phyloP scores from a whole-genome alignment of 176 grass and related monocot species.

The Eleusine indica region DNA sequence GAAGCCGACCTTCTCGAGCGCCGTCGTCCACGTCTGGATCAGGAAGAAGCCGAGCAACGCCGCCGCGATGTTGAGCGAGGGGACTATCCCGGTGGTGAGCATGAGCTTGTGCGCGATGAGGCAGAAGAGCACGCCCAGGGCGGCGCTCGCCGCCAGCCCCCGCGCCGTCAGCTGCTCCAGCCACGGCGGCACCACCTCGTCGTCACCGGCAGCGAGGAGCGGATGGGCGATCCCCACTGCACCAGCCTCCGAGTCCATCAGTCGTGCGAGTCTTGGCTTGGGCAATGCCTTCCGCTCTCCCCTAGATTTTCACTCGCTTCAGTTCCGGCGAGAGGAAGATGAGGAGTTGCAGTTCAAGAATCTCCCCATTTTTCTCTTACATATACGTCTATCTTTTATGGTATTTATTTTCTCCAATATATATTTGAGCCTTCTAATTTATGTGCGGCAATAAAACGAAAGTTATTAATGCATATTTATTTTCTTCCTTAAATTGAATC shows the following conservation, averaged over 20 bases:
- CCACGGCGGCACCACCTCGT: constrained; percentile 55
- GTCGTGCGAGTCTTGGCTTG: neutral
- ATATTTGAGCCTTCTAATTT: too few relatives aligned
- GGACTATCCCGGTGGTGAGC: constrained; percentile 88
- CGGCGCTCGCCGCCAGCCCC: constrained; percentile 56
- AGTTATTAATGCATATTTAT: too few relatives aligned
- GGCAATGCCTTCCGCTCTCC: constrained; percentile 1
- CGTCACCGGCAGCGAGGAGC: constrained; percentile 25
- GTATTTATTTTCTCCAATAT: too few relatives aligned
- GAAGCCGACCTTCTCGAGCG: constrained; percentile 46
- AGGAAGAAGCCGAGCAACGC: constrained; percentile 56
- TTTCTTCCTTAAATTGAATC: too few relatives aligned
- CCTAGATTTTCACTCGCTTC: neutral
- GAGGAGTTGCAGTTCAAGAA: too few relatives aligned
- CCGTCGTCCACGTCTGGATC: constrained; percentile 47
- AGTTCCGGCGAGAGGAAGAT: neutral
- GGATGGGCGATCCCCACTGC: constrained; percentile 47
- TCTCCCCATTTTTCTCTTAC: too few relatives aligned
- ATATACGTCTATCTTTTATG: too few relatives aligned
- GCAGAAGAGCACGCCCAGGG: constrained; percentile 68
- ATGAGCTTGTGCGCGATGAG: constrained; percentile 91
- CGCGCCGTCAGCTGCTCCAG: constrained; percentile 68
- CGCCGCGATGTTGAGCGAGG: constrained; percentile 85
- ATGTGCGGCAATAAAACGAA: too few relatives aligned
- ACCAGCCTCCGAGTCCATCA: constrained; percentile 54